phyloP scores from a whole-genome alignment of 805 yeast species.

The Wickerhamiella spandovensis region DNA sequence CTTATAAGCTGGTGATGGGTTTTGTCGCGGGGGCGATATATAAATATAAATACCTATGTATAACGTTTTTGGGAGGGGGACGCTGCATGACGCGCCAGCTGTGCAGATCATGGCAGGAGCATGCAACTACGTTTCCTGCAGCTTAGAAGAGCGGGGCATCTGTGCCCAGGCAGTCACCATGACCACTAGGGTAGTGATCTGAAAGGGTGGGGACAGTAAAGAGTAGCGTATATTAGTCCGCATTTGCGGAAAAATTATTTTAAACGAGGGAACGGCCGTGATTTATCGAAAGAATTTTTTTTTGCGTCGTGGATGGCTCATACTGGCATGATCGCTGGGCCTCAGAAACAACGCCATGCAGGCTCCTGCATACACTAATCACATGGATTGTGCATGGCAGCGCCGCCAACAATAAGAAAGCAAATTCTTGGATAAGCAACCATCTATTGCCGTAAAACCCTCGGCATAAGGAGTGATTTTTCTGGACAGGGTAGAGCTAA shows the following conservation, averaged over 20 bases:
- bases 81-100: background rate
- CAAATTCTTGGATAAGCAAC: background rate
- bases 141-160: background rate
- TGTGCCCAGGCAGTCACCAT: background rate
- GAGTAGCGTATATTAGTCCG: background rate
- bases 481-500: too few relatives aligned
- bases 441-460: background rate
- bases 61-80: background rate
- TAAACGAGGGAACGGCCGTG: too few relatives aligned
- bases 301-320: background rate
- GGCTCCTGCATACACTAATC: background rate
- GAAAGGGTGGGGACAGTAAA: too few relatives aligned
- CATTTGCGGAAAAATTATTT: too few relatives aligned
- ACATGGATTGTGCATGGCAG: background rate
- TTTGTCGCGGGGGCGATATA: background rate
- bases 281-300: too few relatives aligned
- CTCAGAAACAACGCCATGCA: background rate
- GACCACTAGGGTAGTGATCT: background rate
- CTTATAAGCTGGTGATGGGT: background rate
- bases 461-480: background rate
- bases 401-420: background rate
- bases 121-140: background rate
- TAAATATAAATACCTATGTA: background rate
- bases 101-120: background rate
- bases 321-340: background rate